Evolutionary conservation across 768 basidiomycete species (phyloP), one percentile per base, ranked within the genome.

Genomic region (Suillus decipiens): DNA sequence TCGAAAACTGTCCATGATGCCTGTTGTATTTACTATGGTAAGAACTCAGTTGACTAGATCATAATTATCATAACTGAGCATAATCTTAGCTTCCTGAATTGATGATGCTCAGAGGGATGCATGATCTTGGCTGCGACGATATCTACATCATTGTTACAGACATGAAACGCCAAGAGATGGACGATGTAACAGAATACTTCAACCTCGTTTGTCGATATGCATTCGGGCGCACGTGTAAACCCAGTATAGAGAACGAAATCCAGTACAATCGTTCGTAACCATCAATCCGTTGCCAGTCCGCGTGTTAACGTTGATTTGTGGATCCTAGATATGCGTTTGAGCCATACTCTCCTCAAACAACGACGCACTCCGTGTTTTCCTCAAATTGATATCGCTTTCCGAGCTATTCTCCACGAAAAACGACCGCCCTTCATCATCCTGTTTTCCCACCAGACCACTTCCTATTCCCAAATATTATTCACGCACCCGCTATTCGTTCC

Each of bases 381-480:
- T 6, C 90, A 92, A 74, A 89, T 92, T 75, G 90, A 92, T 75
- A 83, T 92, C 63, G 85, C 86, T 41, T 80, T 92, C 60, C 88
- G 90, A 43, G 89, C 89, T 14, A 87, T 92, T 68, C 80, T 92
- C 4, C 82, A 86, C 77, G 89, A 92, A 74, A 90, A 90, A 70
- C 83, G 81, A 57, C 90, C 90, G 5, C 89, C 87, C 42, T 92
- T 92, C 73, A 79, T 92, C 68, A 82, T 92, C 53, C 81, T 92
- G 65, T 91, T 92, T 75, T 92, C 89, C 33, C 89, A 89, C 70
- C 89, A 91, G 71, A 88, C 88, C 34, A 89, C 88, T 11, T 91
- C 90, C 17, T 92, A 90, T 67, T 91, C 90, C 39, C 89, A 90
- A 75, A 90, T 92, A 65, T 83, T 92, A 72, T 92, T 92, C 80